These are phyloP conservation scores for Ceratocystis colombiana DNA, from an alignment of 2,329 filamentous ascomycete species.

Conservation along the genomic window DNA sequence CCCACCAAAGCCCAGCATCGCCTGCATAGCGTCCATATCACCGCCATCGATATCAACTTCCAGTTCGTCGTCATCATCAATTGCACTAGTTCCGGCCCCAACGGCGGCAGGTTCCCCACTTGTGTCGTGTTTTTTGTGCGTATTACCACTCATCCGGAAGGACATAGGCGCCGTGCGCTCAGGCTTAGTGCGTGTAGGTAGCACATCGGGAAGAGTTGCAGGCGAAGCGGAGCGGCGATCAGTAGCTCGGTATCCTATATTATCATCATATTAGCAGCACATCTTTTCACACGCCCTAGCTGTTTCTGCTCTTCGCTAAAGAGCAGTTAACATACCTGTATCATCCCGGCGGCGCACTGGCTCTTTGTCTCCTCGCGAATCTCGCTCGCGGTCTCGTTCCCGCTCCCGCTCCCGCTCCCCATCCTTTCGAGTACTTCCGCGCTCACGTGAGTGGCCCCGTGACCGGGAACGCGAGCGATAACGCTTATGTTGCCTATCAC, in stretches of 20 bases:
- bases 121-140: constrained; percentile 25
- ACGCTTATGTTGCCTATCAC: constrained; percentile 14
- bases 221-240: constrained; percentile 35
- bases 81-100: constrained; percentile 27
- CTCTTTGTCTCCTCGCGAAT: constrained; percentile 22
- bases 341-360: constrained; percentile 12
- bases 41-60: constrained; percentile 52
- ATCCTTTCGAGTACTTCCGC: constrained; percentile 29
- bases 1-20: constrained; percentile 79
- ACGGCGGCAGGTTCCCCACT: constrained; percentile 20
- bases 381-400: constrained; percentile 26
- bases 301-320: too few relatives aligned
- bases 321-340: constrained; percentile 26
- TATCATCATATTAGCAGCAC: too few relatives aligned
- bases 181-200: constrained; percentile 34
- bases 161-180: constrained; percentile 31
- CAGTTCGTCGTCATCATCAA: constrained; percentile 38
- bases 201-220: constrained; percentile 26
- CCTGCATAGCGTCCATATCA: constrained; percentile 62
- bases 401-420: constrained; percentile 28
- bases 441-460: constrained; percentile 27
- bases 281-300: too few relatives aligned
- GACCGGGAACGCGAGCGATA: constrained; percentile 22
- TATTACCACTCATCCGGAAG: constrained; percentile 30
- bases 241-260: constrained; percentile 25